Base-by-base conservation (phyloP, 164 flowering plant species). In the Chimonanthus praecox region DNA sequence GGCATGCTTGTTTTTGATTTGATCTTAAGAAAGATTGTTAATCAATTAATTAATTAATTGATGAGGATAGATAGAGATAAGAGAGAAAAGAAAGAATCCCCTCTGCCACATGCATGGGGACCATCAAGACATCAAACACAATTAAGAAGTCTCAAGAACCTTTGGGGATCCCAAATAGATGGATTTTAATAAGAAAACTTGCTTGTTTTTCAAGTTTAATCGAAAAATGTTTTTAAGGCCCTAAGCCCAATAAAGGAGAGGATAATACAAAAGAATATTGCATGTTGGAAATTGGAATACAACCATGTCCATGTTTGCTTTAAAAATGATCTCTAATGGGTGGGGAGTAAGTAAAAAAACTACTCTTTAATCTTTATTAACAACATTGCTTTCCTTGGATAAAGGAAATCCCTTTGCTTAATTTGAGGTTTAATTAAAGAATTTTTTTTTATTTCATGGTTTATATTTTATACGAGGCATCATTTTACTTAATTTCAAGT, bases 51-150 rank as follows among this genome's bases (percentile, higher is more conserved):
- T 33, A 33, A 33, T 33, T 33, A 33, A 33, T 33, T 33, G 33
- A 33, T 33, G 33, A 33, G 33, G 33, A 33, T 33, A 33, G 33
- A 33, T 33, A 33, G 33, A 33, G 33, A 33, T 33, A 33, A 33
- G 33, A 33, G 33, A 33, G 1, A 33, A 0, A 33, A 73, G 47
- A 74, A 67, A 61, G 64, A n/a, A 67, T 73, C 67, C 66, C 20
- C 10, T 33, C 64, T 62, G 16, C 72, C 87, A 82, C 87, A 86
- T 86, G 89, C 86, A 76, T 83, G 78, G 88, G 87, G 87, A 85
- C 90, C 82, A 80, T 80, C 75, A 43, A 33, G 0, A 33, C 33
- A 33, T 33, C 33, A 81, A 76, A 15, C 68, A 49, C 47, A 16
- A 18, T 63, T 16, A 16, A 62, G 64, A 16, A 62, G 21, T 65